These are phyloP conservation scores for Arthroderma uncinatum DNA, from an alignment of 2,329 filamentous ascomycete genomes.

Conservation along the genomic window DNA sequence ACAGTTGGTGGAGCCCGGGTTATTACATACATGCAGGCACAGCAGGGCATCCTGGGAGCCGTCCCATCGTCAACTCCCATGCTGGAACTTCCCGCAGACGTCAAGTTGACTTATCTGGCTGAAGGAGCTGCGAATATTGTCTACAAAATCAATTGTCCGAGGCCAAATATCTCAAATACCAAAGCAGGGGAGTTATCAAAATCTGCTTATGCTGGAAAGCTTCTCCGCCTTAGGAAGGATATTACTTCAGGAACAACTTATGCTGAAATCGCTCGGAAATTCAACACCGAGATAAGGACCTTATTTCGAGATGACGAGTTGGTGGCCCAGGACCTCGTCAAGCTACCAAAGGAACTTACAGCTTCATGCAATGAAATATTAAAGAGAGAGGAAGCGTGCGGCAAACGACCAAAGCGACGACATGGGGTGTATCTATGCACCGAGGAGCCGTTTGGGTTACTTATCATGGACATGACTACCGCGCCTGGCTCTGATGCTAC, in stretches of 20 bases:
- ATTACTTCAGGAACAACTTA: constrained; percentile 43
- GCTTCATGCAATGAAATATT: constrained; percentile 46
- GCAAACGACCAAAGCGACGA: constrained; percentile 39
- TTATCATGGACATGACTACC: constrained; percentile 63
- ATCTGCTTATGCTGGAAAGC: constrained; percentile 29
- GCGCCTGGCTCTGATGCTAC: constrained; percentile 23
- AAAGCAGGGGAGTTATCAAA: constrained; percentile 13
- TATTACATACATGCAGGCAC: not conserved
- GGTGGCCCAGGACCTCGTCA: constrained; percentile 46
- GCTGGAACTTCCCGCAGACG: constrained; percentile 27
- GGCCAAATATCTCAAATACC: constrained; percentile 14
- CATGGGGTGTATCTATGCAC: constrained; percentile 42
- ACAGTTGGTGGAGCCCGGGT: not conserved
- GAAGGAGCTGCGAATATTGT: constrained; percentile 72
- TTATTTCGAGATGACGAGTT: constrained; percentile 47
- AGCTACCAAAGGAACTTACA: constrained; percentile 36
- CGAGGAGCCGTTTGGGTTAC: constrained; percentile 51
- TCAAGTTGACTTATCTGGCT: constrained; percentile 38
- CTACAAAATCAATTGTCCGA: constrained; percentile 47
- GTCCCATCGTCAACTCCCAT: constrained; percentile 8
- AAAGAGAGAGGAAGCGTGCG: constrained; percentile 35
- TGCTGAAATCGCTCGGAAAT: constrained; percentile 33
- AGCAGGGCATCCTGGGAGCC: constrained; percentile 14
- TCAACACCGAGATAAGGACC: constrained; percentile 38
- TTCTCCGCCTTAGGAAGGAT: constrained; percentile 53